Evolutionary conservation across 177 flowering plant species (phyloP).

Genomic region (Vitis hybrid): DNA sequence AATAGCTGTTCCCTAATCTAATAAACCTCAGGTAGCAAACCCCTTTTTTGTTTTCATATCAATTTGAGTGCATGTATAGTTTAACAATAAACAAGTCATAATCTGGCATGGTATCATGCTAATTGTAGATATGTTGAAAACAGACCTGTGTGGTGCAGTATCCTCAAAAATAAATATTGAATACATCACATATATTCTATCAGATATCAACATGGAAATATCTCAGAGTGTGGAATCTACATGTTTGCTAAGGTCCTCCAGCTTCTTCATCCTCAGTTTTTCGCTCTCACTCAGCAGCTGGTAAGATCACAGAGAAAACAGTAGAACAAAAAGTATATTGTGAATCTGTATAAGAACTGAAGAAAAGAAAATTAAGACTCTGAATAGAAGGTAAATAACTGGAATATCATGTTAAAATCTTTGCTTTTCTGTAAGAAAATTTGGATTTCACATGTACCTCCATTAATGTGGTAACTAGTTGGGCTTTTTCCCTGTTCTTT

Average conservation of each 20-base stretch:
- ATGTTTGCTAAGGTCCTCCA: conserved; percentile 39
- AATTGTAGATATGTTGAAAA: too few relatives aligned
- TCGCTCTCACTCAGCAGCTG: conserved; percentile 43
- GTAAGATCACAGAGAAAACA: background rate
- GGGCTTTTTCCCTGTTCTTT: conserved; percentile 55
- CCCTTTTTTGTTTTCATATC: too few relatives aligned
- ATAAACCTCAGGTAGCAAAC: too few relatives aligned
- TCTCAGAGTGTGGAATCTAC: conserved; percentile 17
- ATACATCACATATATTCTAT: too few relatives aligned
- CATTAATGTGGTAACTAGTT: conserved; percentile 38
- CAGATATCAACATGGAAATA: too few relatives aligned
- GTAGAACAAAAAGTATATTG: background rate
- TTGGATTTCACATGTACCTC: conserved; percentile 27
- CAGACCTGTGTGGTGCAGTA: too few relatives aligned
- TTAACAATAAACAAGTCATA: too few relatives aligned
- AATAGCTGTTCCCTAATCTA: too few relatives aligned
- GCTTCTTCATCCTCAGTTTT: conserved; percentile 39
- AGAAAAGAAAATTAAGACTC: background rate
- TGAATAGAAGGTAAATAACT: background rate
- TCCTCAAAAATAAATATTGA: too few relatives aligned
- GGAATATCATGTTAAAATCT: too few relatives aligned
- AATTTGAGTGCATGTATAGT: too few relatives aligned
- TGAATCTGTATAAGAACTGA: background rate
- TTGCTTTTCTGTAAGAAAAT: background rate
- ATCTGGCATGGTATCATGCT: too few relatives aligned